A percentile compares a stretch with the other conserved stretches of the same genome.
phyloP scores from a whole-genome alignment of 345 rosid species.

The Eucalyptus pauciflora region DNA sequence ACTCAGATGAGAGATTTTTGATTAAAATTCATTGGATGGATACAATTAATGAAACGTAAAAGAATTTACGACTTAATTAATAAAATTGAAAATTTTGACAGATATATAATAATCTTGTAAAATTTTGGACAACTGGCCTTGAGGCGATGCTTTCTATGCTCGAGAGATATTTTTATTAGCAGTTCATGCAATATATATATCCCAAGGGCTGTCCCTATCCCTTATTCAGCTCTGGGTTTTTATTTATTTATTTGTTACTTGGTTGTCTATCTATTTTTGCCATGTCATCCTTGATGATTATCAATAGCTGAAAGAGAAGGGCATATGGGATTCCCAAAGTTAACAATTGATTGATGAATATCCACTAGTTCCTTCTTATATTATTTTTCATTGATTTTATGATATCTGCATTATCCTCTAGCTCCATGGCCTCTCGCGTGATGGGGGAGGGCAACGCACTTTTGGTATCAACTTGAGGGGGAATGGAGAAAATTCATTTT shows the following conservation, averaged over 20 bases:
- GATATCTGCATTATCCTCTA: neutral
- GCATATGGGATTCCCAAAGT: neutral
- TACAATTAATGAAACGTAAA: too few species aligned
- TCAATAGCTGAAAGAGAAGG: neutral
- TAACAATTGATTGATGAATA: neutral
- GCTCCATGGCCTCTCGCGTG: neutral
- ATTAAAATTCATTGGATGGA: too few species aligned
- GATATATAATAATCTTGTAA: too few species aligned
- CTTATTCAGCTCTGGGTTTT: neutral
- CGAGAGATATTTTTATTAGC: neutral
- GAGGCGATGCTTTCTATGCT: neutral
- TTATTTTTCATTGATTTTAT: neutral
- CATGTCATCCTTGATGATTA: neutral
- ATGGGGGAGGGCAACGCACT: neutral
- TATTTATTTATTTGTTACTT: neutral
- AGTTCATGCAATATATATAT: neutral
- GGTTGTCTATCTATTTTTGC: neutral
- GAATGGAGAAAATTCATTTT: neutral
- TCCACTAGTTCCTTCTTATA: neutral
- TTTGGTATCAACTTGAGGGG: neutral
- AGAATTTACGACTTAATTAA: rapidly evolving
- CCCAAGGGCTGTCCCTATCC: neutral
- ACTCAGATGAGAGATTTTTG: rapidly evolving
- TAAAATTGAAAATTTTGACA: too few species aligned
- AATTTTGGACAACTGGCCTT: neutral